Evolutionary conservation across 257 asterid species (phyloP), one percentile per base, ranked within the genome.

Genomic region (Nicotiana knightiana): DNA sequence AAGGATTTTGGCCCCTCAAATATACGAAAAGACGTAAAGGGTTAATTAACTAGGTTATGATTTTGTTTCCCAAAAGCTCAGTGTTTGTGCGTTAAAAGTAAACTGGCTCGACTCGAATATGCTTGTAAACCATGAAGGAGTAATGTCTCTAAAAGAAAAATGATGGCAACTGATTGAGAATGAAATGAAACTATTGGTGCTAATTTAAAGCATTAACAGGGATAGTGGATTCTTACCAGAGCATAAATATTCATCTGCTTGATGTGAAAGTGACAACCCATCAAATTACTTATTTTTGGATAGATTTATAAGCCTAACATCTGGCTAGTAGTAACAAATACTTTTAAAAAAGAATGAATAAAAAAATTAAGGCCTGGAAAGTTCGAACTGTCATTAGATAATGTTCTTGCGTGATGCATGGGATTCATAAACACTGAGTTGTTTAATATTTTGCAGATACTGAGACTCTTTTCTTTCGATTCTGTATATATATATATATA

Each of bases 171-270:
- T 63, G 67, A 28, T 70, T 43, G 58, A 43, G 18, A 43, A 21
- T 70, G 67, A 62, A 24, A 24, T 62, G 68, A 28, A 26, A 11
- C 21, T 46, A 21, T 43, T 70, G 59, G 78, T 21, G 5, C 10
- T 70, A 28, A 28, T 28, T 28, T 28, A 39, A 70, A 21, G 59
- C 37, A 48, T 71, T 71, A 46, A 6, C 3, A 48, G 79, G 61
- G 46, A 46, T 24, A 71, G 79, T 71, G 79, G 79, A 71, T 48
- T 71, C 61, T 48, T 71, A 71, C 62, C 79, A 46, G 79, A 46
- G 12, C 48, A 46, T 71, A 21, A 18, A 15, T 21, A 43, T 30
- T 5, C 33, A 68, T 43, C 51, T 43, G 10, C 51, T 43, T 43
- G 12, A 43, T 43, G 51, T 43, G 51, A 43, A 68, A 37, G 33